phyloP scores from a whole-genome alignment of 257 asterid species.

The Misopates orontium region DNA sequence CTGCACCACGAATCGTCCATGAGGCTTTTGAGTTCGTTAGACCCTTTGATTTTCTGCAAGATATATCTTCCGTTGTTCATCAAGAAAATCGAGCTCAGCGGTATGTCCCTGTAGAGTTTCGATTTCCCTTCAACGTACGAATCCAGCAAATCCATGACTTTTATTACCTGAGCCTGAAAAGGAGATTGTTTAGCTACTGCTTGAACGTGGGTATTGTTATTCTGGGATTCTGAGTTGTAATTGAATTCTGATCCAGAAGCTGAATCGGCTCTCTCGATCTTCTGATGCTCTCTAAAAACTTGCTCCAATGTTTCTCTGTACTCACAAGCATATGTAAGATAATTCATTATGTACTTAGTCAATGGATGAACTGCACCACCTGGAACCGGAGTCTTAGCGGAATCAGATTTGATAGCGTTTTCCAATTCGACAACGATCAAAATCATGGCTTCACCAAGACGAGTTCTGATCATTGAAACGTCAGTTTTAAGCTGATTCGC shows the following conservation, averaged over 20 bases:
- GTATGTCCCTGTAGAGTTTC: conserved; percentile 61
- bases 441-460: conserved; percentile 69
- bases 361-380: conserved; percentile 93
- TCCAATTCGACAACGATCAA: conserved; percentile 62
- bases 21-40: conserved; percentile 47
- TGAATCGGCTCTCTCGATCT: conserved; percentile 63
- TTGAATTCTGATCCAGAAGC: conserved; percentile 39
- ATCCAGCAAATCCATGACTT: conserved; percentile 64
- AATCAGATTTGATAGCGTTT: conserved; percentile 65
- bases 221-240: conserved; percentile 30
- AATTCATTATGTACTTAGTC: conserved; percentile 72
- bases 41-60: conserved; percentile 67
- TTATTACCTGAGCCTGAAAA: conserved; percentile 54
- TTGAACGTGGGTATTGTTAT: neutral
- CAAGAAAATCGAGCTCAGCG: conserved; percentile 77
- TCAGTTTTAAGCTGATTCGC: conserved; percentile 52
- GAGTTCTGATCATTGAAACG: conserved; percentile 48
- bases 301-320: conserved; percentile 69
- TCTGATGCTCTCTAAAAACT: conserved; percentile 67
- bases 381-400: conserved; percentile 62
- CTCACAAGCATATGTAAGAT: conserved; percentile 47
- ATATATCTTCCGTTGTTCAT: conserved; percentile 95
- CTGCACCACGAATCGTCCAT: conserved; percentile 73
- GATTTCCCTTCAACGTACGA: conserved; percentile 69
- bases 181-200: conserved; percentile 35